Evolutionary conservation across 148 eudicot genomes (phyloP), one percentile per base, ranked within the genome.

Genomic region (Limonium bicolor): DNA sequence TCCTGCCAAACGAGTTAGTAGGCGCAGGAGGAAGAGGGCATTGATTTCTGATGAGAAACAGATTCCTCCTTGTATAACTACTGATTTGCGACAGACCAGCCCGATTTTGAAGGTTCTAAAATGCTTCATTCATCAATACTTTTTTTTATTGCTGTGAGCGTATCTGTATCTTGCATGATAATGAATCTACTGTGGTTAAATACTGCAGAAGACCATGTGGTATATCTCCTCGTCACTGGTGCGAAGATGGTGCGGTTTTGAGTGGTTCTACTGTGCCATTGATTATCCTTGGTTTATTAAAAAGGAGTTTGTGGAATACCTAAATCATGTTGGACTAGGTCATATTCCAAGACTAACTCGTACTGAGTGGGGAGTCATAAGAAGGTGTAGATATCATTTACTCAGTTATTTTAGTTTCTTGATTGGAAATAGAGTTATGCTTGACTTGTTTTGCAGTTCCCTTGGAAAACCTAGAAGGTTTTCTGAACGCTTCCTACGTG

Each of bases 381-480:
- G 70, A 55, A 42, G 73, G 73, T 68, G 52, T 23, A 6, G 9
- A 13, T 41, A 14, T 19, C 48, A 23, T 18, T 5, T 2, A 18
- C 18, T 43, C n/a, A n/a, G n/a, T n/a, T n/a, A n/a, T n/a, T n/a
- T n/a, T n/a, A n/a, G n/a, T n/a, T n/a, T n/a, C n/a, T n/a, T n/a
- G n/a, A n/a, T n/a, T n/a, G n/a, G n/a, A n/a, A n/a, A n/a, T n/a
- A n/a, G n/a, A n/a, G n/a, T n/a, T 31, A 33, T 48, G 4, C 23
- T 24, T 41, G 12, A 10, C 16, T 51, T 27, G 38, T 40, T 12
- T 33, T 68, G 73, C 79, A 88, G 97, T 51, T 84, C 95, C 37
- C 81, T 88, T 49, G 97, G 97, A 28, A 84, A 84, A 67, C 87
- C 93, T 26, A 77, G 95, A 56, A 73, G 94, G 49, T 84, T 88